These are phyloP conservation scores for Lycium barbarum DNA, from an alignment of 257 asterid genomes.

Conservation along the genomic window DNA sequence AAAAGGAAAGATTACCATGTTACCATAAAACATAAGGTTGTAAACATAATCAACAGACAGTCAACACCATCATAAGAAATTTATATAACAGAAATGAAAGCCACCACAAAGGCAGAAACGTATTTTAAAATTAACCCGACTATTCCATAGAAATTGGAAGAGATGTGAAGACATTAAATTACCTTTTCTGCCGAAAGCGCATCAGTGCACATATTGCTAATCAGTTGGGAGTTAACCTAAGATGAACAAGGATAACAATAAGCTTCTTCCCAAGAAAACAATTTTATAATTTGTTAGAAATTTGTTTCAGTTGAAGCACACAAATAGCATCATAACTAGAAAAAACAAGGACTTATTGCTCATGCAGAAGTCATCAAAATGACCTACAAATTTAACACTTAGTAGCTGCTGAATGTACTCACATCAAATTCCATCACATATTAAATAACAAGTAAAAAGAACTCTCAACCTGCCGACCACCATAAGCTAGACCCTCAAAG, in stretches of 20 bases:
- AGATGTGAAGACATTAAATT: slow-evolving; percentile 24
- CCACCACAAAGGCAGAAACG: slow-evolving; percentile 7
- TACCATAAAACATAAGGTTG: background rate
- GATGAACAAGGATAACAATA: slow-evolving; percentile 30
- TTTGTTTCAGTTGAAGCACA: background rate
- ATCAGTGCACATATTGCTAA: slow-evolving; percentile 96
- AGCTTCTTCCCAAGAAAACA: background rate
- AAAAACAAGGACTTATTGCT: background rate
- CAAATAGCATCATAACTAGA: background rate
- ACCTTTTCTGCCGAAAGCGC: slow-evolving; percentile 99
- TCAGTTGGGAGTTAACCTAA: slow-evolving; percentile 97
- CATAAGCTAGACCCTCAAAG: slow-evolving; percentile 2
- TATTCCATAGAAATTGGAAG: background rate
- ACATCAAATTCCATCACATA: slow-evolving; percentile 3
- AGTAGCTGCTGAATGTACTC: slow-evolving; percentile 19
- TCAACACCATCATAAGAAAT: slow-evolving; percentile 25
- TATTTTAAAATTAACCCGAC: background rate
- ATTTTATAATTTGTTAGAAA: background rate
- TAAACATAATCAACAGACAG: background rate
- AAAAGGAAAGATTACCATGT: slow-evolving; percentile 36
- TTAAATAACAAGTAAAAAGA: background rate
- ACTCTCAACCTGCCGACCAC: background rate
- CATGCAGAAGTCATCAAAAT: slow-evolving; percentile 4
- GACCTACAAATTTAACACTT: slow-evolving; percentile 18
- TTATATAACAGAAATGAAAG: background rate